A percentile compares a stretch with the other conserved stretches of the same genome.
Evolutionary conservation across 169 alveolate genomes (phyloP).

Genomic region (Eimeria tenella): DNA sequence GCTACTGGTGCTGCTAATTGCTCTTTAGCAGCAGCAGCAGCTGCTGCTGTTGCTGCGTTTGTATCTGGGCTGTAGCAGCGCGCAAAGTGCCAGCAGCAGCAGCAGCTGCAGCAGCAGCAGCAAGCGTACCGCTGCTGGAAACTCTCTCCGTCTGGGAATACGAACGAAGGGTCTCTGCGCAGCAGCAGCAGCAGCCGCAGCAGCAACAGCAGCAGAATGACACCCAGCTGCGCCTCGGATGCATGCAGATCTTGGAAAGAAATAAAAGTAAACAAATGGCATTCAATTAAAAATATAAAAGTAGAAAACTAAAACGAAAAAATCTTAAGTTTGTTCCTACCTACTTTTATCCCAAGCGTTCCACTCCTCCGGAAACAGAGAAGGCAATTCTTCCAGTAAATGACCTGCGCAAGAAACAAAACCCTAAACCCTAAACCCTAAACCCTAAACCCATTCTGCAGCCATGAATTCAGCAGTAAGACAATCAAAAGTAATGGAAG

Average conservation of each 20-base stretch:
- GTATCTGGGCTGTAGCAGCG: too few relatives aligned
- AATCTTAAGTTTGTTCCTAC: background rate
- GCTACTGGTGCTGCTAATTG: too few relatives aligned
- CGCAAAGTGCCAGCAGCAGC: background rate
- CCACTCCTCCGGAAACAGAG: constrained; percentile 44
- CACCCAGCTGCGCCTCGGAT: background rate
- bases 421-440: constrained; percentile 4
- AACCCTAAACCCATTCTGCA: background rate
- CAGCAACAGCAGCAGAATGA: background rate
- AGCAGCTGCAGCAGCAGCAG: background rate
- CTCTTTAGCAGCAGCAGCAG: too few relatives aligned
- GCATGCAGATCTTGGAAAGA: background rate
- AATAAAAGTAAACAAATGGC: background rate
- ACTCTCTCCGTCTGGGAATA: constrained; percentile 64
- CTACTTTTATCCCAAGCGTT: constrained; percentile 15
- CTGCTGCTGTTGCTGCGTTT: too few relatives aligned
- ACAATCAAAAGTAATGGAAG: too few relatives aligned
- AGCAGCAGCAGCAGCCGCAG: background rate
- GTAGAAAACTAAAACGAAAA: background rate
- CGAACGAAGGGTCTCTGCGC: constrained; percentile 48
- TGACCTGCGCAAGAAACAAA: background rate
- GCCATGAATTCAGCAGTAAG: too few relatives aligned
- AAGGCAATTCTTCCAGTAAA: background rate
- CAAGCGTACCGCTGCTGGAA: background rate
- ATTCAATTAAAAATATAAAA: background rate